phyloP scores from a whole-genome alignment of 2,329 filamentous ascomycete genomes.

The Aplosporella prunicola region DNA sequence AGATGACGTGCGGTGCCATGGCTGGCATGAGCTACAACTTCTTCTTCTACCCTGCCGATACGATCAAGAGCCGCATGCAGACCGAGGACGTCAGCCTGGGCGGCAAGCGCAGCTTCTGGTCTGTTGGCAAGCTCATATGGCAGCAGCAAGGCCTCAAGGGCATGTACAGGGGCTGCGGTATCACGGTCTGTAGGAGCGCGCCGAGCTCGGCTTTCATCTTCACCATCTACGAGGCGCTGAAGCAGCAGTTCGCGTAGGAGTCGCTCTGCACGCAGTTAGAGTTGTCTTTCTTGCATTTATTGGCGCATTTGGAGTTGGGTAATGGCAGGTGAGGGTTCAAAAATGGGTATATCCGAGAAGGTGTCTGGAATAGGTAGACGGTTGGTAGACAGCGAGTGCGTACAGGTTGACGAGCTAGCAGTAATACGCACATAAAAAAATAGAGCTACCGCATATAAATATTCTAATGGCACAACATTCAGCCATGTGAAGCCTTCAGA shows the following conservation, averaged over 20 bases:
- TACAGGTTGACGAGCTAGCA: too few species aligned
- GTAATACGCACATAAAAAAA: too few species aligned
- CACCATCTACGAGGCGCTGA: conserved; percentile 83
- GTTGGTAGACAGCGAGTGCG: too few species aligned
- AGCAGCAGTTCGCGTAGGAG: conserved; percentile 48
- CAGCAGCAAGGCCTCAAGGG: conserved; percentile 70
- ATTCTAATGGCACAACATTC: too few species aligned
- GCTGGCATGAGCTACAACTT: conserved; percentile 96
- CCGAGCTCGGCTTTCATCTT: conserved; percentile 99
- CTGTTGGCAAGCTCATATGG: conserved; percentile 68
- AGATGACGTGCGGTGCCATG: conserved; percentile 75
- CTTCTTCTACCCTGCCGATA: conserved; percentile 93
- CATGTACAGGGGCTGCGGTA: conserved; percentile 88
- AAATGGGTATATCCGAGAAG: too few species aligned
- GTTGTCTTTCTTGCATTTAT: neutral
- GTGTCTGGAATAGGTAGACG: too few species aligned
- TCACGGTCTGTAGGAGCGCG: conserved; percentile 78
- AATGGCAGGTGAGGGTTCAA: too few species aligned
- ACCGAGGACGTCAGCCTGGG: conserved; percentile 60
- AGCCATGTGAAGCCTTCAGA: too few species aligned
- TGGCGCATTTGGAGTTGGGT: conserved; percentile 1
- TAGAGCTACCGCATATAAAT: too few species aligned
- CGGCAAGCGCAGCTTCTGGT: conserved; percentile 57
- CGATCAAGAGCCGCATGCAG: conserved; percentile 95
- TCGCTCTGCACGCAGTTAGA: too few species aligned